Evolutionary conservation across 768 basidiomycete species (phyloP).

Genomic region (Myochromella boudieri): DNA sequence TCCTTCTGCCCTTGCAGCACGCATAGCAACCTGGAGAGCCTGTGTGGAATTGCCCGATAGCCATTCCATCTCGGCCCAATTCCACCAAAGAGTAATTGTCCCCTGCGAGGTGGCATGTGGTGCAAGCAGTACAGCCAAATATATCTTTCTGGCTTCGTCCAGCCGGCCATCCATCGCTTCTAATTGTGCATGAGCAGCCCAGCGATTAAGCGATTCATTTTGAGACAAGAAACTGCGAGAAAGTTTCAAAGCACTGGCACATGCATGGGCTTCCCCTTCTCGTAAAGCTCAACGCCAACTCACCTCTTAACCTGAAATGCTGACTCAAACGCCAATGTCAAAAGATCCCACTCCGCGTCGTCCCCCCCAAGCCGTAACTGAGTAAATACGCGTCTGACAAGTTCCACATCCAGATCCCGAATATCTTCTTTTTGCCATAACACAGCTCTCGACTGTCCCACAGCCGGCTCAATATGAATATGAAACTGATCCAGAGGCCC

Average conservation of each 20-base stretch:
- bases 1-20: conserved; percentile 53
- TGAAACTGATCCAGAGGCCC: conserved; percentile 49
- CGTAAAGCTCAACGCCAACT: conserved; percentile 11
- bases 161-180: conserved; percentile 63
- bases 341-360: conserved; percentile 64
- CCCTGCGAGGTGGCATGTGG: conserved; percentile 37
- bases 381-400: conserved; percentile 59
- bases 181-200: conserved; percentile 77
- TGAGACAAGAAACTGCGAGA: conserved; percentile 65
- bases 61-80: conserved; percentile 89
- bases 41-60: conserved; percentile 47
- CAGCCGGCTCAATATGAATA: no score
- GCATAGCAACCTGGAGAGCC: conserved; percentile 53
- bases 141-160: conserved; percentile 77
- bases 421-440: conserved; percentile 50
- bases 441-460: conserved; percentile 26
- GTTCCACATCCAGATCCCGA: conserved; percentile 43
- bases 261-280: not conserved
- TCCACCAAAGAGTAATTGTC: conserved; percentile 65
- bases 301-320: conserved; percentile 59
- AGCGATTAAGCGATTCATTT: conserved; percentile 59
- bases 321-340: conserved; percentile 68
- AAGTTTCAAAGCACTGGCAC: conserved; percentile 62
- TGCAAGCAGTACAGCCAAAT: conserved; percentile 61
- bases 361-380: conserved; percentile 49